These are phyloP conservation scores for Daldinia vernicosa DNA, from an alignment of 495 filamentous ascomycete genomes.

Conservation along the genomic window DNA sequence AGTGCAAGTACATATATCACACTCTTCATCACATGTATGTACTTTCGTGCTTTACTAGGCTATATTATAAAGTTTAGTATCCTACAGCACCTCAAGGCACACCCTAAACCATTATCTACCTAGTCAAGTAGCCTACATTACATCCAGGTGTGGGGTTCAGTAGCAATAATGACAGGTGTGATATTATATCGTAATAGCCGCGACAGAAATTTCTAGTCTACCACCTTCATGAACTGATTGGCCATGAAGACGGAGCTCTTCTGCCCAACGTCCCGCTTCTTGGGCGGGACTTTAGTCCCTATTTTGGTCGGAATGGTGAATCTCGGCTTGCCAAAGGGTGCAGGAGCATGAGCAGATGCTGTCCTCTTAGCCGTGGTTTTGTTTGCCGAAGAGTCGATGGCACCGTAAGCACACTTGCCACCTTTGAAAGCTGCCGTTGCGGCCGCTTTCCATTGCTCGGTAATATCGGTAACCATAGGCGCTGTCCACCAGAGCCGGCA, in stretches of 20 bases:
- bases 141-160: slow-evolving; percentile 16
- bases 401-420: slow-evolving; percentile 47
- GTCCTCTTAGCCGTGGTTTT: slow-evolving; percentile 25
- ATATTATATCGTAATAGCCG: slow-evolving; percentile 8
- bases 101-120: slow-evolving; percentile 1
- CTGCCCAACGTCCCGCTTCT: slow-evolving; percentile 27
- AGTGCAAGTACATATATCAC: not conserved
- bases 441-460: slow-evolving; percentile 59
- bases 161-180: slow-evolving; percentile 8
- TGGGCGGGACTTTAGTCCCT: slow-evolving; percentile 10
- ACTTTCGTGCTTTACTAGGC: slow-evolving; percentile 1
- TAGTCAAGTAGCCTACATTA: slow-evolving; percentile 29
- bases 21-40: not conserved
- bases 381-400: slow-evolving; percentile 25
- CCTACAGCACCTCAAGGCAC: not conserved
- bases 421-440: slow-evolving; percentile 50
- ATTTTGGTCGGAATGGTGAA: slow-evolving; percentile 29
- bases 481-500: slow-evolving; percentile 65
- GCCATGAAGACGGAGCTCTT: slow-evolving; percentile 34
- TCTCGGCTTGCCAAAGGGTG: slow-evolving; percentile 40
- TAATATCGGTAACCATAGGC: slow-evolving; percentile 57
- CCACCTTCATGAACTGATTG: slow-evolving; percentile 46
- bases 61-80: not conserved
- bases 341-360: slow-evolving; percentile 11
- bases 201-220: slow-evolving; percentile 36